phyloP scores from a whole-genome alignment of 2,329 filamentous ascomycete species.

The Exophiala mesophila region DNA sequence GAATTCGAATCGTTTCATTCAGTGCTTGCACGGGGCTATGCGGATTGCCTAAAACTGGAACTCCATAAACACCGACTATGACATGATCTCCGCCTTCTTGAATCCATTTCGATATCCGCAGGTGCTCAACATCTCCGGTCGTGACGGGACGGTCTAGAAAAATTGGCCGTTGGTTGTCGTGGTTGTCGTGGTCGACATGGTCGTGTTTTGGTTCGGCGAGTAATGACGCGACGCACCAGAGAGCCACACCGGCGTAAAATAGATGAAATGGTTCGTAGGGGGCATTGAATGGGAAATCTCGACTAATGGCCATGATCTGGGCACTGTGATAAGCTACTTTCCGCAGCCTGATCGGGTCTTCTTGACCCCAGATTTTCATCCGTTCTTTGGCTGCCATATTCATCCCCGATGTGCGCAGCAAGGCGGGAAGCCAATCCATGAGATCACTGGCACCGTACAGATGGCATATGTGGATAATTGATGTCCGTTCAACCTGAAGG shows the following conservation, averaged over 20 bases:
- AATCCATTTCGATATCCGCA: neutral
- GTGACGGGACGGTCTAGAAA: neutral
- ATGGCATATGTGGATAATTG: conserved; percentile 1
- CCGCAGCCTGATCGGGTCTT: neutral
- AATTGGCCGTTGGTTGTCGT: neutral
- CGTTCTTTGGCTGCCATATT: neutral
- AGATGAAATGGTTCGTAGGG: neutral
- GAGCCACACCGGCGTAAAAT: conserved; percentile 8
- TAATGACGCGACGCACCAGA: neutral
- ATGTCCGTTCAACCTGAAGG: neutral
- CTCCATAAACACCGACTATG: neutral
- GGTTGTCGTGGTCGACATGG: too few species aligned
- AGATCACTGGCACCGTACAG: conserved; percentile 1
- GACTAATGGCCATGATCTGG: neutral
- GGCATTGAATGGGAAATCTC: neutral
- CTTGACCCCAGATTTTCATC: neutral
- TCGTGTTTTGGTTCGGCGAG: too few species aligned
- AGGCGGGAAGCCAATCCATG: conserved; percentile 6
- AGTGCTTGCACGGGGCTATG: too few species aligned
- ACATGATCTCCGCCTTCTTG: neutral
- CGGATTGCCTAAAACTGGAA: conserved; percentile 1
- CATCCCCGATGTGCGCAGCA: neutral
- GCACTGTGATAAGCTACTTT: conserved; percentile 2
- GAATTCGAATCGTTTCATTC: too few species aligned
- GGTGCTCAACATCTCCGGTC: neutral